phyloP scores from a whole-genome alignment of 352 stramenopile species.

The Phytophthora foliorum region DNA sequence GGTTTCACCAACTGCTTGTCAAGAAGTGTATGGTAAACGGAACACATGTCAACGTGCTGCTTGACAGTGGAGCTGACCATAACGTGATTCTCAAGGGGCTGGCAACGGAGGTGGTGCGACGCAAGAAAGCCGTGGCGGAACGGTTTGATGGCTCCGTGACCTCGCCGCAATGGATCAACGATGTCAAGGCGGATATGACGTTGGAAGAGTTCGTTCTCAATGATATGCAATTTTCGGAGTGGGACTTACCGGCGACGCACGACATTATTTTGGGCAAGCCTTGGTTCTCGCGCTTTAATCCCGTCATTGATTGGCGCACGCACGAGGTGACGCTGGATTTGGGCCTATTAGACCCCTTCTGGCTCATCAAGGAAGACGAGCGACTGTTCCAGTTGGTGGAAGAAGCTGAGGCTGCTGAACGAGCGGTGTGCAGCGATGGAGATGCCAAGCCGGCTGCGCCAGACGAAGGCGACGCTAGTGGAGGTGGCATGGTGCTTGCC shows the following conservation, averaged over 20 bases:
- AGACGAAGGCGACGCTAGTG: background rate
- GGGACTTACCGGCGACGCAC: slow-evolving; percentile 2
- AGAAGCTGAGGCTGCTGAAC: background rate
- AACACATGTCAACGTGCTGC: background rate
- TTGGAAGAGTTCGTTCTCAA: slow-evolving; percentile 2
- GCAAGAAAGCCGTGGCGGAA: slow-evolving; percentile 10
- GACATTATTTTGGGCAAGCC: slow-evolving; percentile 27
- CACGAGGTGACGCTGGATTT: slow-evolving; percentile 16
- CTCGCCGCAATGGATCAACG: slow-evolving; percentile 7
- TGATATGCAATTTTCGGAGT: slow-evolving; percentile 19
- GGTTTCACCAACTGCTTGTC: slow-evolving; percentile 8
- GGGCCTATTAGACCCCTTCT: background rate
- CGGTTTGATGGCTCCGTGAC: slow-evolving; percentile 9
- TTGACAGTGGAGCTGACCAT: slow-evolving; percentile 18
- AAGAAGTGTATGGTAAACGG: slow-evolving; percentile 3
- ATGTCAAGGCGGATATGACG: slow-evolving; percentile 10
- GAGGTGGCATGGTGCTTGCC: background rate
- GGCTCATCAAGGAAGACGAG: background rate
- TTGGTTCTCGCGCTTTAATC: slow-evolving; percentile 18
- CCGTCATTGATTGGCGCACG: slow-evolving; percentile 15
- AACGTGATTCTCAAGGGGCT: slow-evolving; percentile 11
- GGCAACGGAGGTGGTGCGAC: background rate
- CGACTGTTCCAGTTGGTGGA: background rate
- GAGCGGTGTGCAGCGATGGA: background rate
- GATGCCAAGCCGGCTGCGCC: background rate